Conservation (phyloP, 2,329 filamentous ascomycete genomes). For the Diaporthe sp. region DNA sequence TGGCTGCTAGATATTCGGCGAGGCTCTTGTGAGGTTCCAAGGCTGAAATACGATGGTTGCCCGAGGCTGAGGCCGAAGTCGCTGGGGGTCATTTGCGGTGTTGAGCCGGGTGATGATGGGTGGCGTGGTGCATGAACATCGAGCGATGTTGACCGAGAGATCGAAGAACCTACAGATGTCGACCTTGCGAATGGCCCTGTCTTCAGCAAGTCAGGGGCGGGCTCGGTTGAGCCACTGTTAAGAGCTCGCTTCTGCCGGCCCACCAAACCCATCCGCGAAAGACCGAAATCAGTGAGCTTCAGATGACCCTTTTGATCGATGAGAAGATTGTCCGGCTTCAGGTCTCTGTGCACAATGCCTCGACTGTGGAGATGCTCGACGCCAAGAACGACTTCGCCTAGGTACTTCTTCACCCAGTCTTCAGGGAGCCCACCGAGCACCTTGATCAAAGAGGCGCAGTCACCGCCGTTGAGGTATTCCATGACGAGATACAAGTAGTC, state of each 20-base stretch:
- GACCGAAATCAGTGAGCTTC: conserved; percentile 96
- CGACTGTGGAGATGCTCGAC: conserved; percentile 95
- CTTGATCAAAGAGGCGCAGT: conserved; percentile 97
- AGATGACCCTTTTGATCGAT: conserved; percentile 98
- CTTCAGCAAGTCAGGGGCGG: conserved; percentile 93
- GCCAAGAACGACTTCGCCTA: conserved; percentile 96
- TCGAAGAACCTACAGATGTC: conserved; percentile 86
- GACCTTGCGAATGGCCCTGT: conserved; percentile 91
- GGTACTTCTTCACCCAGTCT: conserved; percentile 98
- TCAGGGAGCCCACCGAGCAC: conserved; percentile 91
- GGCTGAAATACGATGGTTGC: conserved; percentile 94
- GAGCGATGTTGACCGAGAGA: conserved; percentile 84
- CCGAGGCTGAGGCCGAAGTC: conserved; percentile 73
- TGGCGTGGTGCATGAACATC: conserved; percentile 79
- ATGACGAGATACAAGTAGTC: conserved; percentile 99
- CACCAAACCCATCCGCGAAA: conserved; percentile 97
- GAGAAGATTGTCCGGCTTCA: conserved; percentile 97
- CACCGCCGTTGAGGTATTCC: conserved; percentile 98
- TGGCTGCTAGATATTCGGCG: conserved; percentile 83
- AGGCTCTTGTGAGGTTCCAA: conserved; percentile 72
- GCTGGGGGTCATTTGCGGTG: conserved; percentile 89
- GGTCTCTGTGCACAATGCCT: conserved; percentile 94
- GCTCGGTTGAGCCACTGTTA: conserved; percentile 81
- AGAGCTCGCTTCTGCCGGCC: conserved; percentile 95
- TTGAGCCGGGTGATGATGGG: conserved; percentile 87